Base-by-base conservation (phyloP, 345 rosid genomes). In the Gossypium sturtianum region DNA sequence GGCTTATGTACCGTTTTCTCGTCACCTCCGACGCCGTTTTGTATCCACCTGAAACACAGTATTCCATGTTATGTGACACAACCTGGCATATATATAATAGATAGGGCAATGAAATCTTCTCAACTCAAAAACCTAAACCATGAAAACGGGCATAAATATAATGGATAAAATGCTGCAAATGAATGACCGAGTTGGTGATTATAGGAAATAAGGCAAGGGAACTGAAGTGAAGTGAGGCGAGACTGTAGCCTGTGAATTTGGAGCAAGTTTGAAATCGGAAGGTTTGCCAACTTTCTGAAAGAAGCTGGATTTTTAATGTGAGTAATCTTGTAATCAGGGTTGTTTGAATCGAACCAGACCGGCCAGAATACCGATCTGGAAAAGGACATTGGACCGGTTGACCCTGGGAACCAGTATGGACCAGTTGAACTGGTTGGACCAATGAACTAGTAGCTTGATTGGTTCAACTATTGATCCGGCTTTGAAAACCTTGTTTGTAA, bases 11-110 rank as follows among this genome's bases (percentile, higher is more conserved):
- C 47, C 7, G 0, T 34, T 34, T 70, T 54, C 72, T 19, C 27
- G 38, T 79, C 79, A 79, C 80, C 92, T 86, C 74, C 95, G 84
- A 1, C 90, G 84, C 15, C 95, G 83, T 80, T 90, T 90, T 23
- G 91, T 81, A 72, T 87, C 95, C 84, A 87, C 95, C 95, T 90
- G 90, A 70, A 75, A 78, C 23, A 70, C 71, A 29, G 60, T 29
- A 20, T 63, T 71, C 12, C 29, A 57, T 23, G 57, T 23, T 48
- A 49, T 65, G 41, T 34, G 7, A 34, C 41, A 34, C 7, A 34
- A 5, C 41, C 41, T 34, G 41, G 41, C 41, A 34, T 1, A 34
- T 5, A 34, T 34, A 5, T 34, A 34, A 34, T 34, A 34, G 7
- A 34, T 34, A 34, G 41, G 20, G 34, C 19, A 56, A 51, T 7